Evolutionary conservation across 495 filamentous ascomycete species (phyloP), one percentile per base, ranked within the genome.

Genomic region (Neurospora sublineolata): DNA sequence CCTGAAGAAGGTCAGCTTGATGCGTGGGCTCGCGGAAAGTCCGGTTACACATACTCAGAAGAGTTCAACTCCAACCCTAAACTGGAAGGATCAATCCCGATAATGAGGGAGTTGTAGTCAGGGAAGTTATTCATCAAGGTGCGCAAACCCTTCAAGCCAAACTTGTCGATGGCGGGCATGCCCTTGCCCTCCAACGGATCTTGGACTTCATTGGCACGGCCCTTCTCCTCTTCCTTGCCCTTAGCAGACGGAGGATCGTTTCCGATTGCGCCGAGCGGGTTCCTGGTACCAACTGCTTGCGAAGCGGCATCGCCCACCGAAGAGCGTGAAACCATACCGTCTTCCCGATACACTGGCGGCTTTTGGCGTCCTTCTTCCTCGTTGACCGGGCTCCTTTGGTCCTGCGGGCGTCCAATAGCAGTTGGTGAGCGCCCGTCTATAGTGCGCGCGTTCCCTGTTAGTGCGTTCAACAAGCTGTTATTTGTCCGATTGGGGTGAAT

Each of bases 51-150:
- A 80, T 89, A 94, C 92, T 93, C 92, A 68, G 87, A 84, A 40
- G 91, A 91, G 71, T 88, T 91, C 69, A 97, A 81, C 80, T 97
- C 93, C 68, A 97, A 80, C 11, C 92, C 93, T 60, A 97, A 83
- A 12, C 84, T 84, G 70, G 86, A 90, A 33, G 96, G 85, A 78
- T 97, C 93, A 75, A 94, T 88, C 16, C 94, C 94, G 67, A 89
- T 85, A 27, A 92, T 88, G 67, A 96, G 85, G 70, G 87, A 86
- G 36, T 89, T 88, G 75, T 93, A 89, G 80, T 94, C 92, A 14
- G 89, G 88, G 77, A 88, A 92, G 77, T 89, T 89, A 77, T 90
- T 91, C 82, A 95, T 92, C 83, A 93, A 88, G 39, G 88, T 87
- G 36, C 93, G 84, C 41, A 96, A 83, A 0, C 94, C 94, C 69